phyloP scores from a whole-genome alignment of 2,329 filamentous ascomycete species.

The Teratosphaeria nubilosa region DNA sequence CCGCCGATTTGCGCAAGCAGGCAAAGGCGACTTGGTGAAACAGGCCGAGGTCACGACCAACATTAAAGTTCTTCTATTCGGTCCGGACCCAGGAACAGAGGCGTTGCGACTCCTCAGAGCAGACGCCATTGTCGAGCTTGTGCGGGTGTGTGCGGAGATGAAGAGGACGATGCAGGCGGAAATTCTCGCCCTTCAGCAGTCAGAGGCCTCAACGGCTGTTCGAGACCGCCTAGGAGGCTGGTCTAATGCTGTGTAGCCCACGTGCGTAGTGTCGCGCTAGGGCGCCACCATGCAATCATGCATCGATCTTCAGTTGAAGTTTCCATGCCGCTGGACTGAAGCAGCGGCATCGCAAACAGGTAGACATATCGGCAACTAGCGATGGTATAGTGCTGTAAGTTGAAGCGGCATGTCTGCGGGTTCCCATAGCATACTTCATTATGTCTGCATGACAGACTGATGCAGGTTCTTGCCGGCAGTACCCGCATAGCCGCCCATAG shows the following conservation, averaged over 20 bases:
- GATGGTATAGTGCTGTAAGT: background rate
- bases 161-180: slow-evolving; percentile 9
- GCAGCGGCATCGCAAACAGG: background rate
- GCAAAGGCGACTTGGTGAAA: slow-evolving; percentile 7
- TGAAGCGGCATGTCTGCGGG: background rate
- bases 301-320: background rate
- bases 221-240: slow-evolving; percentile 6
- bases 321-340: background rate
- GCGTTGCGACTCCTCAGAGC: slow-evolving; percentile 20
- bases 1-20: slow-evolving; percentile 2
- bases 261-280: background rate
- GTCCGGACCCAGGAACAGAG: slow-evolving; percentile 17
- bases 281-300: background rate
- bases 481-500: background rate
- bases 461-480: background rate
- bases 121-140: slow-evolving; percentile 17
- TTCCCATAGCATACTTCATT: background rate
- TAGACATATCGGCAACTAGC: background rate
- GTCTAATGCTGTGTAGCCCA: background rate
- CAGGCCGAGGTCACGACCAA: slow-evolving; percentile 4
- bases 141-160: slow-evolving; percentile 8
- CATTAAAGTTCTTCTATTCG: slow-evolving; percentile 18
- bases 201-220: slow-evolving; percentile 15
- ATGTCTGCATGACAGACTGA: background rate
- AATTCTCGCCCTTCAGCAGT: slow-evolving; percentile 9